Evolutionary conservation across 768 basidiomycete genomes (phyloP), one percentile per base, ranked within the genome.

Genomic region (Amyloporia xantha): DNA sequence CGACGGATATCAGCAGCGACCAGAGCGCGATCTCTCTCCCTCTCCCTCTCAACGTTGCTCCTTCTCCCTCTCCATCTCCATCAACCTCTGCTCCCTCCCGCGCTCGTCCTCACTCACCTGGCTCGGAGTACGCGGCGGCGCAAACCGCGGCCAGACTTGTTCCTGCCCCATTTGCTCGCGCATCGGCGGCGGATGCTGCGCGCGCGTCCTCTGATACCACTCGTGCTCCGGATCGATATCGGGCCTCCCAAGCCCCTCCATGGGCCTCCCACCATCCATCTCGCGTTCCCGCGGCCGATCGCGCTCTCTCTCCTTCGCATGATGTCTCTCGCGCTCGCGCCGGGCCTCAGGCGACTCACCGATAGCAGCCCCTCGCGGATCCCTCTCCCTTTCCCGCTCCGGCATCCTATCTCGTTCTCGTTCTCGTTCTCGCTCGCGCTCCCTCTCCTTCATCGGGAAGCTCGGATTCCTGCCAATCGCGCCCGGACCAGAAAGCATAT

Each of bases 191-290:
- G 38, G 27, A 12, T 57, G 53, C 15, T 33, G 30, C 30, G 30
- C 30, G 9, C 30, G 7, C 36, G 37, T 21, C 41, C 49, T 49
- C 44, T 33, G 30, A 10, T 50, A 23, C 44, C 47, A 38, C 49
- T 58, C 51, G 37, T 58, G 59, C 38, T 58, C 66, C 20, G 53
- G 56, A 40, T 51, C 62, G 33, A 44, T 50, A 4, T 51, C 54
- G 20, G 40, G 19, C 15, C 36, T 21, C 3, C 24, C 26, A 38
- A 24, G 27, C 12, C 40, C 30, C 7, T 33, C 41, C 12, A 47
- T 44, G 40, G 45, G 50, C 49, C 48, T 40, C 15, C 20, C 11
- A 39, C 44, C 48, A 40, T 48, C 41, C 47, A 48, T 53, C n/a
- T 56, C 49, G 33, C 54, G 47, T 45, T 51, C 55, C 23, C 58